Evolutionary conservation across 2,329 filamentous ascomycete species (phyloP).

Genomic region (Cadophora luteo-olivacea): DNA sequence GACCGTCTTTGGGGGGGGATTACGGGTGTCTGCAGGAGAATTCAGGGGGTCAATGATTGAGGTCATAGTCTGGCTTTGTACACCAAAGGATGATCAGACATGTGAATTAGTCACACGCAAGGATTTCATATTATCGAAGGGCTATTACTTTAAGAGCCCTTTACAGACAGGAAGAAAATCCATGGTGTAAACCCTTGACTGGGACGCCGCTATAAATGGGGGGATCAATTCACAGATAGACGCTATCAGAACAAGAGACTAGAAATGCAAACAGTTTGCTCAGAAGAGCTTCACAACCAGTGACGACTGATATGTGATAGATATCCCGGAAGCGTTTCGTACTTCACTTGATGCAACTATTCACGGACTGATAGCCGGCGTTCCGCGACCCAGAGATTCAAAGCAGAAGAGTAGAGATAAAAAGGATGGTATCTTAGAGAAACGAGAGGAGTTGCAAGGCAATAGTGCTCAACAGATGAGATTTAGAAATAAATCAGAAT

Average conservation of each 20-base stretch:
- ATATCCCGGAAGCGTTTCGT: not conserved
- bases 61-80: slow-evolving; percentile 28
- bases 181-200: no score
- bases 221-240: not conserved
- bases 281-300: not conserved
- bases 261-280: not conserved
- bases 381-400: no score
- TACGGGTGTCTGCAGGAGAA: slow-evolving; percentile 31
- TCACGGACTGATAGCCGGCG: not conserved
- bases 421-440: no score
- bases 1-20: slow-evolving; percentile 12
- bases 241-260: not conserved
- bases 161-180: not conserved
- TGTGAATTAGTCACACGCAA: not conserved
- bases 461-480: not conserved
- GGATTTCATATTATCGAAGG: not conserved
- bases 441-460: not conserved
- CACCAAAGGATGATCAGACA: not conserved
- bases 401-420: no score
- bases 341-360: not conserved
- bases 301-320: not conserved
- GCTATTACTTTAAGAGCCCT: not conserved
- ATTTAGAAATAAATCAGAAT: not conserved
- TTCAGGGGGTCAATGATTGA: slow-evolving; percentile 5
- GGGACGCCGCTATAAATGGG: not conserved